Conservation (phyloP, 805 yeast species). For the Candida pseudoglaebosa region DNA sequence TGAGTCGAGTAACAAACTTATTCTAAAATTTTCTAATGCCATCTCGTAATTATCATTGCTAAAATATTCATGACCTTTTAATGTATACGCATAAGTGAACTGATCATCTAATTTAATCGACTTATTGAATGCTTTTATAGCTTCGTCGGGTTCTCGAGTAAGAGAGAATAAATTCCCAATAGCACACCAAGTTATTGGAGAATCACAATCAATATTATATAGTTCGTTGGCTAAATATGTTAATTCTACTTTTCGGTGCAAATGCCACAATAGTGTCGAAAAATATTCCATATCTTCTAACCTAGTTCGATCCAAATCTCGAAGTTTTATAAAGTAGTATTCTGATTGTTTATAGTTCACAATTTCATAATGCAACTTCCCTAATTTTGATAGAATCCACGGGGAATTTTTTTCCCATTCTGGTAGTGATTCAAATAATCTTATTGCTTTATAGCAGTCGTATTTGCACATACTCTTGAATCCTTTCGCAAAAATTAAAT, state of each 20-base stretch:
- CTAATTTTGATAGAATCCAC: constrained; percentile 79
- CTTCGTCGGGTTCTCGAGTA: constrained; percentile 81
- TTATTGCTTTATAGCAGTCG: constrained; percentile 78
- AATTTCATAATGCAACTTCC: constrained; percentile 79
- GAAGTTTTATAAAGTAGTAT: constrained; percentile 54
- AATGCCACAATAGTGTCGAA: constrained; percentile 90
- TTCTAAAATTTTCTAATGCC: constrained; percentile 79
- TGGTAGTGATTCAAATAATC: constrained; percentile 63
- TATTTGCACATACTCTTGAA: constrained; percentile 56
- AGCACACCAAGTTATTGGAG: constrained; percentile 88
- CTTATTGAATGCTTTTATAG: constrained; percentile 79
- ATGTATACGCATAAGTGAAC: constrained; percentile 84
- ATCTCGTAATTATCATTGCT: constrained; percentile 86
- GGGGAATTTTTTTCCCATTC: constrained; percentile 65
- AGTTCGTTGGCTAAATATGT: constrained; percentile 82
- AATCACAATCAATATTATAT: constrained; percentile 55
- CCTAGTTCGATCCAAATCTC: constrained; percentile 72
- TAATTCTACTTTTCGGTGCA: constrained; percentile 73
- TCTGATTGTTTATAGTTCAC: constrained; percentile 80
- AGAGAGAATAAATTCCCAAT: constrained; percentile 86
- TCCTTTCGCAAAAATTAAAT: constrained; percentile 56
- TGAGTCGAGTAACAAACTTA: constrained; percentile 70
- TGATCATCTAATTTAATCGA: constrained; percentile 65
- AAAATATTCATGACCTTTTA: constrained; percentile 90
- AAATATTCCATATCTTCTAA: constrained; percentile 85